Conservation (phyloP, 805 yeast species). For the Saccharomyces jurei region DNA sequence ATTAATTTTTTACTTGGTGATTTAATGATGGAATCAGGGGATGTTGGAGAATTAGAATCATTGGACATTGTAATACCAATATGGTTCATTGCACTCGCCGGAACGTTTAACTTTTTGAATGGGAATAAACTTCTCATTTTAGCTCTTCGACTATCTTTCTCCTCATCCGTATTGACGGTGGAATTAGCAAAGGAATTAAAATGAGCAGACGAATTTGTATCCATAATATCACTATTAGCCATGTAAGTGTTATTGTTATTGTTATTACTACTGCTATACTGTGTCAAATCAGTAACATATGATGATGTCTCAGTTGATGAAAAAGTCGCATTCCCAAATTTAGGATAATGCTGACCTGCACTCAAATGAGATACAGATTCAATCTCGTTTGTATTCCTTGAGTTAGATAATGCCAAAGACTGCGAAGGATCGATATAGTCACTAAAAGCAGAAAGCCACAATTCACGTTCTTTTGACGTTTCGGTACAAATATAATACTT, state of each 20-base stretch:
- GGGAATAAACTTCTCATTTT: slow-evolving; percentile 57
- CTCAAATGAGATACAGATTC: slow-evolving; percentile 5
- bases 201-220: not conserved
- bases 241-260: not conserved
- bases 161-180: slow-evolving; percentile 10
- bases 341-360: not conserved
- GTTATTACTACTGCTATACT: not conserved
- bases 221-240: not conserved
- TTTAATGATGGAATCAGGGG: not conserved
- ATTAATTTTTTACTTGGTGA: not conserved
- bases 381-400: not conserved
- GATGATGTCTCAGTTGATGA: slow-evolving; percentile 5
- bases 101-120: slow-evolving; percentile 34
- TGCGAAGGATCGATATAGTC: slow-evolving; percentile 22
- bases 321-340: not conserved
- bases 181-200: not conserved
- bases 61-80: not conserved
- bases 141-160: slow-evolving; percentile 36
- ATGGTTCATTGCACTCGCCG: not conserved
- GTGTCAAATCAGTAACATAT: slow-evolving; percentile 15
- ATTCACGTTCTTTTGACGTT: slow-evolving; percentile 64
- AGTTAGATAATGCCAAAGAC: slow-evolving; percentile 4
- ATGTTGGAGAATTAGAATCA: not conserved
- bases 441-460: slow-evolving; percentile 51
- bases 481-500: slow-evolving; percentile 73